phyloP scores from a whole-genome alignment of 352 stramenopile genomes.

The Discostella stelligera region DNA sequence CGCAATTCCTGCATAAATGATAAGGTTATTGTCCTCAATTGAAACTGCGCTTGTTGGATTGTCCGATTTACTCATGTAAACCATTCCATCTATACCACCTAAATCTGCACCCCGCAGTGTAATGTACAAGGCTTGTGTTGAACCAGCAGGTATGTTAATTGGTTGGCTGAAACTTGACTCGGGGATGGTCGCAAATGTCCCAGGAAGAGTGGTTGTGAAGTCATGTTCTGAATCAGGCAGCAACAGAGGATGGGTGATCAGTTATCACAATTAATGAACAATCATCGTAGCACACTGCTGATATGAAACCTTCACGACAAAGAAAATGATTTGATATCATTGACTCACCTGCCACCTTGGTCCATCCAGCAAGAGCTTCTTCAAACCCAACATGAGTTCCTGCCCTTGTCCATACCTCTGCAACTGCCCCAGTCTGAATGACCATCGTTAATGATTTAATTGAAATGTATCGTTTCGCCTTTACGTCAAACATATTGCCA shows the following conservation, averaged over 20 bases:
- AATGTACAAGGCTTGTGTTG: not conserved
- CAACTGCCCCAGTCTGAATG: not conserved
- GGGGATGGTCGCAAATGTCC: not conserved
- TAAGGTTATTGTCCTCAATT: not conserved
- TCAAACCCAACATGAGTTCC: conserved; percentile 3
- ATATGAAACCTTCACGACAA: too few species aligned
- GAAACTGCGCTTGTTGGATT: not conserved
- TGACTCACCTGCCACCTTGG: not conserved
- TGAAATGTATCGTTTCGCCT: not conserved
- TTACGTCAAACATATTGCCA: conserved; percentile 14
- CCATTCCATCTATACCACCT: not conserved
- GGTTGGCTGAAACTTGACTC: not conserved
- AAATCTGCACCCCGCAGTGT: not conserved
- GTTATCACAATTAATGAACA: not conserved
- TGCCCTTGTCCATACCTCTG: conserved; percentile 9
- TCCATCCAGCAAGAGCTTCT: not conserved
- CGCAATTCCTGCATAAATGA: not conserved
- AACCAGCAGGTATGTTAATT: not conserved
- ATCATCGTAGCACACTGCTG: not conserved
- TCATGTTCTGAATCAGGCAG: not conserved
- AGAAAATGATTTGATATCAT: too few species aligned
- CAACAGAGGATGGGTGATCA: too few species aligned
- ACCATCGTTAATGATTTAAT: not conserved
- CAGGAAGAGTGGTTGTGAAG: not conserved
- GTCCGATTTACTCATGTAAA: too few species aligned